Evolutionary conservation across 257 asterid genomes (phyloP).

Genomic region (Pogostemon cablin): DNA sequence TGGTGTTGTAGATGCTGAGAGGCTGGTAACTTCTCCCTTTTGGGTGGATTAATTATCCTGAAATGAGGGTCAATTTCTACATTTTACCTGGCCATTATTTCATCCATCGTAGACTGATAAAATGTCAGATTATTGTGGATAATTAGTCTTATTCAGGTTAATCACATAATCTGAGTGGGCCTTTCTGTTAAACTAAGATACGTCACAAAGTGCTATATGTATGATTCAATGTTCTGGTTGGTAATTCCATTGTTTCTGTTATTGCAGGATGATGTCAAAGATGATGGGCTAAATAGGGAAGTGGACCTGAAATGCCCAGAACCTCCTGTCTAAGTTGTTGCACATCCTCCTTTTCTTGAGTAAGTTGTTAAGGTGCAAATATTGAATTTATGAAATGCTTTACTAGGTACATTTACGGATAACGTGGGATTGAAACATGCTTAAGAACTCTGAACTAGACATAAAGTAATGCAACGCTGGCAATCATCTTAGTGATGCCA

Average conservation of each 20-base stretch:
- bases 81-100: not conserved
- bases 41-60: not conserved
- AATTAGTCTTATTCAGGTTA: too few relatives aligned
- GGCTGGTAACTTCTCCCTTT: not conserved
- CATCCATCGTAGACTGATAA: not conserved
- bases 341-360: slow-evolving; percentile 24
- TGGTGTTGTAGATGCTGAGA: not conserved
- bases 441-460: slow-evolving; percentile 17
- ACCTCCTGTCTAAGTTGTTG: slow-evolving; percentile 37
- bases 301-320: slow-evolving; percentile 45
- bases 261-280: slow-evolving; percentile 46
- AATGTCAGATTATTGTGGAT: too few relatives aligned
- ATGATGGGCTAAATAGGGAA: slow-evolving; percentile 42
- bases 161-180: too few relatives aligned
- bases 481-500: slow-evolving; percentile 29
- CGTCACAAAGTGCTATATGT: slow-evolving; percentile 7
- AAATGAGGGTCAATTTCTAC: not conserved
- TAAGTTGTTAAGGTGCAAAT: slow-evolving; percentile 27
- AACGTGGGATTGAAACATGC: slow-evolving; percentile 3
- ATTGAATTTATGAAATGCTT: slow-evolving; percentile 25
- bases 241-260: slow-evolving; percentile 14
- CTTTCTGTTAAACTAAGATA: slow-evolving; percentile 2
- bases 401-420: slow-evolving; percentile 11
- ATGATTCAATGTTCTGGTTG: slow-evolving; percentile 10
- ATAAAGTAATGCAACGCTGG: slow-evolving; percentile 33